Conservation (phyloP, 2,329 filamentous ascomycete genomes). For the Microdochium trichocladiopsis region DNA sequence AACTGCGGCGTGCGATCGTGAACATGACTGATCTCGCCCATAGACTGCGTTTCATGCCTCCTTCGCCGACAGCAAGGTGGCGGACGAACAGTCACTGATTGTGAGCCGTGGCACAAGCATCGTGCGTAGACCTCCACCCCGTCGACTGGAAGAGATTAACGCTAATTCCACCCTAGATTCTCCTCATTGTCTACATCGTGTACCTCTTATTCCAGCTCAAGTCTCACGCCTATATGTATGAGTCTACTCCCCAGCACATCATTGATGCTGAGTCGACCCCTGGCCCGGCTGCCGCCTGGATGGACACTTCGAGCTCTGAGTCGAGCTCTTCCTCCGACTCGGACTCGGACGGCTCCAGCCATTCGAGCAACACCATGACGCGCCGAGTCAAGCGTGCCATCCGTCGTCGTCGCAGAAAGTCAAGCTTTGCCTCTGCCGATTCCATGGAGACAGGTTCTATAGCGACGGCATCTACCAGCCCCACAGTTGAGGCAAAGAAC, state of each 20-base stretch:
- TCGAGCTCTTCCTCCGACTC: slow-evolving; percentile 50
- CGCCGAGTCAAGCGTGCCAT: slow-evolving; percentile 72
- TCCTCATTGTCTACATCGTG: slow-evolving; percentile 74
- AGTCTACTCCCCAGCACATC: slow-evolving; percentile 84
- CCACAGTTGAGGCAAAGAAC: not conserved
- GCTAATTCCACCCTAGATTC: slow-evolving; percentile 39
- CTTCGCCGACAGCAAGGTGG: slow-evolving; percentile 54
- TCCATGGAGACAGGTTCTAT: slow-evolving; percentile 27
- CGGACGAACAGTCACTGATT: slow-evolving; percentile 67
- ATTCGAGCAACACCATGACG: slow-evolving; percentile 55
- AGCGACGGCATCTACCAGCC: not conserved
- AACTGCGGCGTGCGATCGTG: no score
- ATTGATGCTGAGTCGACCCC: slow-evolving; percentile 89
- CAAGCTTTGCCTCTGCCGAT: slow-evolving; percentile 64
- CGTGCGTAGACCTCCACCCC: slow-evolving; percentile 39
- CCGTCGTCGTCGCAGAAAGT: slow-evolving; percentile 68
- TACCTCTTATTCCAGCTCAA: slow-evolving; percentile 90
- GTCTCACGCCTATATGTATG: slow-evolving; percentile 86
- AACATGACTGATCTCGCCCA: slow-evolving; percentile 32
- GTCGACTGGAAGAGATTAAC: slow-evolving; percentile 2
- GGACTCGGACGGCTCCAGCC: slow-evolving; percentile 64
- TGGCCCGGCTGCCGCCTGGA: slow-evolving; percentile 73
- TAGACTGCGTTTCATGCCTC: slow-evolving; percentile 89
- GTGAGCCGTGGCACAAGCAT: slow-evolving; percentile 88
- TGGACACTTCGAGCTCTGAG: slow-evolving; percentile 62